Conservation (phyloP, 1,139 yeast species). For the Pneumocystis oryctolagi region DNA sequence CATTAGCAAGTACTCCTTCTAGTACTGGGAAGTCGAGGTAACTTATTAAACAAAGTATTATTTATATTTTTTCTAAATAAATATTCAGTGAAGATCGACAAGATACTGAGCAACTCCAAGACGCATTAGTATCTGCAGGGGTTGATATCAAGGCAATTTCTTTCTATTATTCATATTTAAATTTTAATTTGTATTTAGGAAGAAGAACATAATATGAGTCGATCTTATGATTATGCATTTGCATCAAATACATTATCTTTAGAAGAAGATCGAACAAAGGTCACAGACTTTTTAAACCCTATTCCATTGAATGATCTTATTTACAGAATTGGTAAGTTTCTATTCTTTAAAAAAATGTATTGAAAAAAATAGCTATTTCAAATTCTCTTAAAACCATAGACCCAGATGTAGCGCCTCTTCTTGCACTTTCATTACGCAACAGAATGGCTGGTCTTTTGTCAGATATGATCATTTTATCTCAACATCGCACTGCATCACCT, state of each 20-base stretch:
- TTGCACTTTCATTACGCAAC: slow-evolving; percentile 8
- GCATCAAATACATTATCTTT: neutral
- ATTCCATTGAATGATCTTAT: neutral
- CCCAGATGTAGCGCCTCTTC: slow-evolving; percentile 1
- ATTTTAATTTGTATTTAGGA: neutral
- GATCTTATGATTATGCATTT: neutral
- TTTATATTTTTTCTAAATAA: neutral
- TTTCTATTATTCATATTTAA: neutral
- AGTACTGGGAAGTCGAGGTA: neutral
- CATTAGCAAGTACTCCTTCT: neutral
- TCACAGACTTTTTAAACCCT: neutral
- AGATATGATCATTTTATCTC: slow-evolving; percentile 8
- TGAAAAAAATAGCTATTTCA: neutral
- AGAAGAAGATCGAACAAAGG: neutral
- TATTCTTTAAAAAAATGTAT: neutral
- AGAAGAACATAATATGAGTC: neutral
- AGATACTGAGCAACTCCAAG: slow-evolving; percentile 6
- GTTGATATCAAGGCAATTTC: slow-evolving; percentile 1
- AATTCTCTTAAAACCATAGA: neutral
- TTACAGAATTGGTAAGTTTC: neutral
- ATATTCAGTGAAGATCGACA: slow-evolving; percentile 2
- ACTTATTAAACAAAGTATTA: neutral
- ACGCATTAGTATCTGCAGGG: slow-evolving; percentile 5
- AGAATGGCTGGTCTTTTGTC: slow-evolving; percentile 6
- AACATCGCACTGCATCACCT: slow-evolving; percentile 9